Base-by-base conservation (phyloP, 495 filamentous ascomycete genomes). In the Annulohypoxylon bovei region DNA sequence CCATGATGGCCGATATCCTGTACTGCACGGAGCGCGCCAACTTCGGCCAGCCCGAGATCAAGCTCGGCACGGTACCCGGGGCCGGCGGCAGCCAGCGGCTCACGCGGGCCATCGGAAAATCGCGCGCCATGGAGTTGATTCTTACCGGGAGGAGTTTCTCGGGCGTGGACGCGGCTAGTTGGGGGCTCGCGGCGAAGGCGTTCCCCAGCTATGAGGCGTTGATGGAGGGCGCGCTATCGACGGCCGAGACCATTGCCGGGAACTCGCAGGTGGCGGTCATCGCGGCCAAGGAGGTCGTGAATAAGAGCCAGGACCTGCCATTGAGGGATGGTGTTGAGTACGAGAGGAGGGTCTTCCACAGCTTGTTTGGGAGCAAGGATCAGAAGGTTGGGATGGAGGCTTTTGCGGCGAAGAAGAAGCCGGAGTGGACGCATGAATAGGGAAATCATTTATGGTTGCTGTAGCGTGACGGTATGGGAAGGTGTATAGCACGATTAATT, bases 301-400 rank as follows among this genome's bases (percentile, higher is more conserved):
- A 97, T 74, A 97, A 97, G 89, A 95, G 92, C 74, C 93, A 97
- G 84, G 95, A 98, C 71, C 76, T 95, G 67, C 82, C 88, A 11
- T 80, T 99, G 67, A 84, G 90, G 72, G 96, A 98, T 74, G 95
- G 95, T 0, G 90, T 99, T 1, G 96, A 98, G 82, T 98, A 87
- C 81, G 95, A 99, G 88, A 83, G 95, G 76, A 84, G 95, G 54
- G 82, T 98, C 62, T 99, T 98, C 84, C 95, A 99, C 77, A 84
- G 87, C 11, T 75, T 97, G 74, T 99, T 99, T 87, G 95, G 94
- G 4, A 94, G 90, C 61, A 85, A 91, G 84, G 95, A 99, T 78
- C 95, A 98, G 82, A 99, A 98, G 86, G 92, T 97, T 80, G 95
- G 93, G 11, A 98, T 98, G 95, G 89, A 86, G 74, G 95, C 95